phyloP scores from a whole-genome alignment of 352 stramenopile species.

The Globisporangium nagaii region DNA sequence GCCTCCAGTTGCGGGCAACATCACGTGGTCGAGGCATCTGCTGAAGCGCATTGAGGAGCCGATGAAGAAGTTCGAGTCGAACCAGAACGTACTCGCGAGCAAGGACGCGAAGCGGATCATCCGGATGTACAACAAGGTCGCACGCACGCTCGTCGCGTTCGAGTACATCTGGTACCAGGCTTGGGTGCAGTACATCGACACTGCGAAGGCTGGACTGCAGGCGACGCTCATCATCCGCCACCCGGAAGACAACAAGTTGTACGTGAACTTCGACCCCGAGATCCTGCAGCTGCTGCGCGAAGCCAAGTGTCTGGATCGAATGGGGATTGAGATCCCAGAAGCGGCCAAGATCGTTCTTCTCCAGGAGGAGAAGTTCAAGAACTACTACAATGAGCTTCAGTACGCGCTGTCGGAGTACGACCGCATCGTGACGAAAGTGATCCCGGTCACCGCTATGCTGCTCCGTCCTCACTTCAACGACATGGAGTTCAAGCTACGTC shows the following conservation, averaged over 20 bases:
- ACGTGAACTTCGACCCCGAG: conserved; percentile 99
- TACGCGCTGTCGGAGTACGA: conserved; percentile 97
- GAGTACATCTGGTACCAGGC: conserved; percentile 99
- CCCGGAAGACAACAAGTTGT: conserved; percentile 96
- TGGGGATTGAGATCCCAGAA: conserved; percentile 98
- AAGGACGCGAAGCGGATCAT: conserved; percentile 98
- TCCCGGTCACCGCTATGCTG: conserved; percentile 95
- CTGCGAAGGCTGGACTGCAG: conserved; percentile 96
- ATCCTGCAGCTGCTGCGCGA: conserved; percentile 97
- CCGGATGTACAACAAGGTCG: conserved; percentile 99
- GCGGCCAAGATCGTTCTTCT: conserved; percentile 97
- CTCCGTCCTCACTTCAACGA: conserved; percentile 97
- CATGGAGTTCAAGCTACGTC: conserved; percentile 98
- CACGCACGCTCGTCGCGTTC: conserved; percentile 96
- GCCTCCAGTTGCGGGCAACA: conserved; percentile 96
- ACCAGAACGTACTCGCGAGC: conserved; percentile 95
- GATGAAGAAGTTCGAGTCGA: conserved; percentile 99
- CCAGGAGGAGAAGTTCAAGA: conserved; percentile 99
- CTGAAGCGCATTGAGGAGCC: conserved; percentile 98
- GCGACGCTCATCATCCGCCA: conserved; percentile 98
- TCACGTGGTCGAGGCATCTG: conserved; percentile 97
- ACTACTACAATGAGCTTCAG: conserved; percentile 97
- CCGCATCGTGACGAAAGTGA: conserved; percentile 95
- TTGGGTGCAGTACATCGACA: conserved; percentile 97
- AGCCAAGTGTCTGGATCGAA: conserved; percentile 97